Percentiles rank a stretch among this genome's conserved stretches.
Evolutionary conservation across 2,329 filamentous ascomycete genomes (phyloP).

Genomic region (Ilyonectria sp.): DNA sequence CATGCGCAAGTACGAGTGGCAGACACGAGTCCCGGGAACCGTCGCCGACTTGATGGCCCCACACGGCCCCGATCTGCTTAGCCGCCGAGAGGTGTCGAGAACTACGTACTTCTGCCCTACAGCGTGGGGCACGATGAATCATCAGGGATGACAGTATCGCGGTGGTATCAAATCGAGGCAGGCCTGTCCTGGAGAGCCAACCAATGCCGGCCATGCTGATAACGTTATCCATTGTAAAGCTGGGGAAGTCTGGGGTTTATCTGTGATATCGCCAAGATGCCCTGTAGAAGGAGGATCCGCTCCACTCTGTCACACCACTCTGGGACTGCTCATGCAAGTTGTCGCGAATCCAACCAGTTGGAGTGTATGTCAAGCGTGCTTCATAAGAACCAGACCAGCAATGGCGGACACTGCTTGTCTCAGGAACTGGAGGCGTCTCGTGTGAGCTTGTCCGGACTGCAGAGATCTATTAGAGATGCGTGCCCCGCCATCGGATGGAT

Average conservation of each 20-base stretch:
- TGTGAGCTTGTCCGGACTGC: slow-evolving; percentile 13
- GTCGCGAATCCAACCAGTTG: not conserved
- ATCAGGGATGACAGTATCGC: not conserved
- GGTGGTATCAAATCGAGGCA: not conserved
- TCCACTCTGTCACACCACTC: slow-evolving; percentile 16
- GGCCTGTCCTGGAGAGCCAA: not conserved
- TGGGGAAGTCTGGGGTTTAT: slow-evolving; percentile 18
- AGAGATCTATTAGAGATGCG: not conserved
- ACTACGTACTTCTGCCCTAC: not conserved
- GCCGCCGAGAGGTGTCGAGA: not conserved
- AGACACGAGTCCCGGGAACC: not conserved
- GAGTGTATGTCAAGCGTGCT: not conserved
- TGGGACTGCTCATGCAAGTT: slow-evolving; percentile 1
- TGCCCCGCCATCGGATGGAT: not conserved
- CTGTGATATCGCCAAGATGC: too few species aligned
- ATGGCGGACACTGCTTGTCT: not conserved
- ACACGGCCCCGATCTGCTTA: not conserved
- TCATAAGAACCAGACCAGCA: not conserved
- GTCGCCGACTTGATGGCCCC: not conserved
- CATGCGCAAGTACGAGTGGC: not conserved
- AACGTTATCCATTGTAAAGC: slow-evolving; percentile 20
- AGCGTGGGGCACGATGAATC: not conserved
- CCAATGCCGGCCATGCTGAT: slow-evolving; percentile 18
- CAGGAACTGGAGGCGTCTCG: not conserved
- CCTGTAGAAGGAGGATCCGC: not conserved